A percentile compares a stretch with the other conserved stretches of the same genome.
Evolutionary conservation across 2,329 filamentous ascomycete genomes (phyloP).

Genomic region (Penicillium palitans): DNA sequence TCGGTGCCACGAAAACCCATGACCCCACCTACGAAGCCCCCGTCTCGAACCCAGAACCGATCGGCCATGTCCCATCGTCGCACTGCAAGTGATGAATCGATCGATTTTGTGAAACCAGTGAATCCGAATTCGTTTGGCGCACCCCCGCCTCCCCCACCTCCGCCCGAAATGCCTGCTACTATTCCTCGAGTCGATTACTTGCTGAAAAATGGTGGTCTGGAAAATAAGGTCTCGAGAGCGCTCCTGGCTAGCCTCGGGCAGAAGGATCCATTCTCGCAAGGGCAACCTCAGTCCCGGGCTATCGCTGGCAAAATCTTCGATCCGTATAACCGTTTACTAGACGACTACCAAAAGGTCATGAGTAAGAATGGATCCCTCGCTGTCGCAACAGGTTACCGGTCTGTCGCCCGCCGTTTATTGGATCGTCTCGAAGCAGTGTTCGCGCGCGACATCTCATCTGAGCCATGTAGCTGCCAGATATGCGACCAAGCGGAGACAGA

Average conservation of each 20-base stretch:
- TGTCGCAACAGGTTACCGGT: constrained; percentile 91
- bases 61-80: constrained; percentile 35
- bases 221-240: constrained; percentile 68
- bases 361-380: constrained; percentile 83
- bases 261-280: constrained; percentile 58
- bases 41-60: constrained; percentile 38
- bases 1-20: constrained; percentile 31
- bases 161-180: constrained; percentile 65
- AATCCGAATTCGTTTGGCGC: constrained; percentile 35
- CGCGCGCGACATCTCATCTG: constrained; percentile 81
- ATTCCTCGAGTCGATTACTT: constrained; percentile 88
- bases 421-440: constrained; percentile 94
- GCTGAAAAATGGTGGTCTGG: constrained; percentile 80
- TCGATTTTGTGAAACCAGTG: constrained; percentile 36
- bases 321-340: constrained; percentile 77
- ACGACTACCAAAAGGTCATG: constrained; percentile 82
- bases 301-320: constrained; percentile 75
- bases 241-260: constrained; percentile 58
- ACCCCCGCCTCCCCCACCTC: constrained; percentile 73
- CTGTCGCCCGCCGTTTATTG: constrained; percentile 83
- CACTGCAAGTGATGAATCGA: constrained; percentile 39
- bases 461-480: constrained; percentile 84
- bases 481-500: constrained; percentile 66
- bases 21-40: constrained; percentile 35
- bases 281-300: constrained; percentile 62